Base-by-base conservation (phyloP, 495 filamentous ascomycete genomes). In the Penicillium cinerascens region DNA sequence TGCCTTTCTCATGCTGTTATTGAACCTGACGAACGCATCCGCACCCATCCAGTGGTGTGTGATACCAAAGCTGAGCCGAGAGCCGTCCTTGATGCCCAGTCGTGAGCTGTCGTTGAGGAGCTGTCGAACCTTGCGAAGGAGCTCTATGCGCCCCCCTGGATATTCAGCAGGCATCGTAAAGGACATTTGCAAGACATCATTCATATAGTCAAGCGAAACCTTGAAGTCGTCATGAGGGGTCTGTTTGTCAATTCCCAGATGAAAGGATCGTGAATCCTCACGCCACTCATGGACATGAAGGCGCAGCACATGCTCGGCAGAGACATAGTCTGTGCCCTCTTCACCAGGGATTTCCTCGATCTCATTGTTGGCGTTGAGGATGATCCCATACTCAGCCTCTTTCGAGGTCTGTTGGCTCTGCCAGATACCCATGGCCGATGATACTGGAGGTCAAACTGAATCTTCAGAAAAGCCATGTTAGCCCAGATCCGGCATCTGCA, bases 151-250 rank as follows among this genome's bases (percentile, higher is more conserved):
- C 10, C 49, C 49, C 15, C 42, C 49, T 17, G 41, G 41, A 17
- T 52, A 45, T 10, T 52, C 35, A n/a, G 49, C 41, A 22, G 41
- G 42, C 33, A 52, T 41, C 25, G 44, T 45, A 29, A 52, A 52
- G 13, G 6, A 10, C 22, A 23, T 23, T 23, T 23, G 22, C 22
- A 23, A 23, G 18, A 15, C 15, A 15, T 44, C 42, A 21, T 25
- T 18, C 21, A 13, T 10, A 15, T 39, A 16, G 23, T 42, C 48
- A n/a, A 42, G n/a, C 3, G 35, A 2, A 10, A 22, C 17, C 13
- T 23, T 10, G 27, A 50, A 50, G 1, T 42, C 25, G 13, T 6
- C 20, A 15, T 21, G 9, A 9, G 40, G 21, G 2, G 18, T 13
- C 26, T 25, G 8, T n/a, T 16, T 13, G 10, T 9, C 40, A 13